Conservation (phyloP, 192 early-diverging fungal genomes). For the Backusella morwellensis region DNA sequence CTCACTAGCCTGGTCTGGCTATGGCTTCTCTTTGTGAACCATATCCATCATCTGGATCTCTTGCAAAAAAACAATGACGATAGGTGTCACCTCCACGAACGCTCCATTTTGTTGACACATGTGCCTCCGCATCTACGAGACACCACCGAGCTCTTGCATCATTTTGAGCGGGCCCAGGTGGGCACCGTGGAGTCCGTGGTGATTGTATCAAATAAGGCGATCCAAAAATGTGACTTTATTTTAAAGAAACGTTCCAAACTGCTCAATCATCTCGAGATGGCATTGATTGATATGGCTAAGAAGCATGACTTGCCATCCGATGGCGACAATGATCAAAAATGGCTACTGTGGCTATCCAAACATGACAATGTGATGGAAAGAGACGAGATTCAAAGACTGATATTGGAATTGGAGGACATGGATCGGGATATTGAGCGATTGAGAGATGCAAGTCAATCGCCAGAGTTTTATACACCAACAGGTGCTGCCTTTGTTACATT, state of each 20-base stretch:
- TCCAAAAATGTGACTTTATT: constrained; percentile 16
- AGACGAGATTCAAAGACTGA: neutral
- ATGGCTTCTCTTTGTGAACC: constrained; percentile 54
- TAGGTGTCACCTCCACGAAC: neutral
- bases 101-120: constrained; percentile 27
- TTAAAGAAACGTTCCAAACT: constrained; percentile 17
- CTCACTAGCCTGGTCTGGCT: constrained; percentile 49
- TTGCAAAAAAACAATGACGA: constrained; percentile 31
- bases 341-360: neutral
- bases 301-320: neutral
- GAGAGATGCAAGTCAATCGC: constrained; percentile 34
- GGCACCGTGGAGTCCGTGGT: constrained; percentile 24
- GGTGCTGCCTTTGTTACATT: constrained; percentile 63
- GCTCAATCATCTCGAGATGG: constrained; percentile 25
- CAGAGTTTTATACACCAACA: constrained; percentile 46
- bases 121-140: constrained; percentile 29
- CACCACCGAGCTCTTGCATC: neutral
- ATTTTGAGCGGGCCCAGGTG: constrained; percentile 20
- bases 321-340: neutral
- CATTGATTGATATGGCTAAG: constrained; percentile 17
- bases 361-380: neutral
- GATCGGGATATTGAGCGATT: constrained; percentile 40
- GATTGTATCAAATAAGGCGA: constrained; percentile 14
- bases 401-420: neutral
- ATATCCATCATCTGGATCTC: constrained; percentile 53